A percentile compares a stretch with the other conserved stretches of the same genome.
These are phyloP conservation scores for Alternaria arborescens DNA, from an alignment of 2,329 filamentous ascomycete genomes.

Conservation along the genomic window DNA sequence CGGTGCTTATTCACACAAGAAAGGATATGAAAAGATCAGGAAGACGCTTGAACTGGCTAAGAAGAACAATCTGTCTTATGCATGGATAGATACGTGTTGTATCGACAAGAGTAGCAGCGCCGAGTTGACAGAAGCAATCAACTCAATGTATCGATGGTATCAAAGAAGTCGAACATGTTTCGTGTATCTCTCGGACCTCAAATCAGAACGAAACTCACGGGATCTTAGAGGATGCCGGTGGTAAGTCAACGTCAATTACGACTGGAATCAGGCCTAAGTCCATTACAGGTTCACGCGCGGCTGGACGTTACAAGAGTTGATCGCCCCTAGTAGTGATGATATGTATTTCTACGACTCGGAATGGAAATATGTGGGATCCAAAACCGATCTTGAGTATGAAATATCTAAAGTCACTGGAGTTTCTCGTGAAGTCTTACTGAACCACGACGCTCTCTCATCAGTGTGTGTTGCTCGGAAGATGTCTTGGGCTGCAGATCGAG, in stretches of 20 bases:
- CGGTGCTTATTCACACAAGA: background rate
- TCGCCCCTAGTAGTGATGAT: too few relatives aligned
- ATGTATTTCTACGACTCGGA: too few relatives aligned
- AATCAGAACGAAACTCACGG: too few relatives aligned
- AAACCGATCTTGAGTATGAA: too few relatives aligned
- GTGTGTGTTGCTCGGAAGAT: background rate
- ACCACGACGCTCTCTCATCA: too few relatives aligned
- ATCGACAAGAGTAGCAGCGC: background rate
- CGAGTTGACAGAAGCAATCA: constrained; percentile 23
- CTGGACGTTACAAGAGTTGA: background rate
- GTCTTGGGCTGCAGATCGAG: background rate
- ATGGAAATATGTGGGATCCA: too few relatives aligned
- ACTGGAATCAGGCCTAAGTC: too few relatives aligned
- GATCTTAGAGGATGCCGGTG: too few relatives aligned
- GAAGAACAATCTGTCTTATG: too few relatives aligned
- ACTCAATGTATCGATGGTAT: constrained; percentile 24
- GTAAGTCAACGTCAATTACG: too few relatives aligned
- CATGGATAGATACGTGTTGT: background rate
- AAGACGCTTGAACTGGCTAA: background rate
- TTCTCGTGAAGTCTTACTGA: too few relatives aligned
- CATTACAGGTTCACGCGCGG: background rate
- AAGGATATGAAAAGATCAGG: background rate
- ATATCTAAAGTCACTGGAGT: too few relatives aligned
- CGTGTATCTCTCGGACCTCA: background rate
- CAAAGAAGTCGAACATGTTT: constrained; percentile 16